Base-by-base conservation (phyloP, 2,329 filamentous ascomycete genomes). In the Diaporthe eres region DNA sequence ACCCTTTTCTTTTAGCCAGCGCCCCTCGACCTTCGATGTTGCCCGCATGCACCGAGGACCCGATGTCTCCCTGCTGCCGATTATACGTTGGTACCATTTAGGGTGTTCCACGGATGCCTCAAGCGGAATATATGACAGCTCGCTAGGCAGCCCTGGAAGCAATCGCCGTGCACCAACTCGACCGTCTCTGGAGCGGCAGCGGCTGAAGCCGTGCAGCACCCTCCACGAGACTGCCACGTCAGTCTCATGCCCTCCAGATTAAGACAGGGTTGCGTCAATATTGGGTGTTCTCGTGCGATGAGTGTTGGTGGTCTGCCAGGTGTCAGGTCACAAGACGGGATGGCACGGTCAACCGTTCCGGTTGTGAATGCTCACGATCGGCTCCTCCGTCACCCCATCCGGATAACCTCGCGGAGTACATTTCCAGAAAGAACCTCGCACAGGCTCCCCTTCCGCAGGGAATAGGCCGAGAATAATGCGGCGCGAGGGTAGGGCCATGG, bases 111-210 rank as follows among this genome's bases (percentile, higher is more conserved):
- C 71, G 49, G 70, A 60, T 75, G 42, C 74, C 70, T 60, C 17
- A 25, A 74, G 63, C 55, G 51, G 74, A 75, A 73, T 34, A 67
- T 47, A 67, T 28, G 74, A 75, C 74, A 75, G 74, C 74, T 75
- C 63, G 63, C 75, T 74, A 75, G 60, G 44, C 47, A 49, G 67
- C 51, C 67, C 49, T 25, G 72, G 44, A 25, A 51, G 47, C 58
- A 68, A 72, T 68, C 75, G 72, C 63, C 31, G 60, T 39, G 28
- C 72, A 70, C 60, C 67, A 55, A 76, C 53, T 75, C 72, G 68
- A 61, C 44, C 42, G 4, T 58, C 17, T n/a, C 7, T 12, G 5
- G n/a, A 53, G 51, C 57, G n/a, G 55, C 74, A 75, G 57, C 67
- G 60, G 55, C 58, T 65, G 49, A 47, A 58, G 37, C 39, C 58